These are phyloP conservation scores for Alternaria ethzedia DNA, from an alignment of 2,329 filamentous ascomycete species.

Conservation along the genomic window DNA sequence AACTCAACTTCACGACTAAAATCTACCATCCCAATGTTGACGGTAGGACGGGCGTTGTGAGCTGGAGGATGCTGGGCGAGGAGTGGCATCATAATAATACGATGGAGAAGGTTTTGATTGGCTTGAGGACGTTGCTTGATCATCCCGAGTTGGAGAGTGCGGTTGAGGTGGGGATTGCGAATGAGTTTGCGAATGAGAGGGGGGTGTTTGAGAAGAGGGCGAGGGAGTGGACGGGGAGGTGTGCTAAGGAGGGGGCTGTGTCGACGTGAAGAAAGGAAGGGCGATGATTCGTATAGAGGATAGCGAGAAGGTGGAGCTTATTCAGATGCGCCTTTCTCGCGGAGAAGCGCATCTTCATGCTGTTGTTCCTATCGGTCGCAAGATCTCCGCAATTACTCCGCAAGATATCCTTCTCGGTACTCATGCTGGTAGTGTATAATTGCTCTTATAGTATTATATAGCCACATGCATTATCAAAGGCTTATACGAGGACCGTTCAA, in stretches of 20 bases:
- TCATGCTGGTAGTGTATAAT: not conserved
- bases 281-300: too few species aligned
- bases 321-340: not conserved
- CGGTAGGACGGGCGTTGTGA: not conserved
- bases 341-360: not conserved
- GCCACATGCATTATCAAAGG: not conserved
- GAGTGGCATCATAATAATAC: conserved; percentile 2
- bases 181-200: not conserved
- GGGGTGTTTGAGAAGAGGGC: not conserved
- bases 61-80: not conserved
- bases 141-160: conserved; percentile 4
- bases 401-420: not conserved
- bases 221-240: conserved; percentile 3
- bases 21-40: conserved; percentile 8
- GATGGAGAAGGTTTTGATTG: not conserved
- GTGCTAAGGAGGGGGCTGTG: not conserved
- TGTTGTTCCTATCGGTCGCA: not conserved
- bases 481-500: too few species aligned
- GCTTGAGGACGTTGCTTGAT: conserved; percentile 1
- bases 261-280: not conserved
- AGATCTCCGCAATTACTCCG: not conserved
- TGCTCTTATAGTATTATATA: not conserved
- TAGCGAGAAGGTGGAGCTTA: not conserved
- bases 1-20: not conserved
- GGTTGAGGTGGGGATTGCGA: not conserved